Evolutionary conservation across 331 rosid species (phyloP), one percentile per base, ranked within the genome.

Genomic region (Quercus lobata): DNA sequence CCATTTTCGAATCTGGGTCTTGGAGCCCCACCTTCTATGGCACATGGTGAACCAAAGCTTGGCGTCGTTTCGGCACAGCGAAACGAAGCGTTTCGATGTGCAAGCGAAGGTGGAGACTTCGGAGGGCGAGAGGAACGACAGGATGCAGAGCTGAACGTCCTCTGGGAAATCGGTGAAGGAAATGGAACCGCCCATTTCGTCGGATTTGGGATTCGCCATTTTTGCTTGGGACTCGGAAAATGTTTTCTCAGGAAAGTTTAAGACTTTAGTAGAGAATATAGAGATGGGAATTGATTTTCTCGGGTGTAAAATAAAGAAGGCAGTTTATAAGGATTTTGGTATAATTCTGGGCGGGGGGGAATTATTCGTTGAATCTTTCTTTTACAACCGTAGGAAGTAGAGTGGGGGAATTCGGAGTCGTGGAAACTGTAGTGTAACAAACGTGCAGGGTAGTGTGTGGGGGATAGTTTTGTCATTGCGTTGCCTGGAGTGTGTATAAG

Each of bases 21-120:
- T 85, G 55, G 92, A 87, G 16, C 98, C 99, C 98, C 99, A 96
- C 53, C 91, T 79, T 68, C 98, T 89, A n/a, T 89, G 84, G 90
- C 98, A 96, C 81, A 96, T 56, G 57, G 91, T 76, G 78, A 93
- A 91, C 99, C 99, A 96, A 6, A 96, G 87, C 85, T 90, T 88
- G 22, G 74, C 75, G 54, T 91, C 99, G 68, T 72, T 71, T 41
- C 75, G 78, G 83, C 93, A 96, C 30, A 96, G 90, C 0, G 87
- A 83, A 6, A 56, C 84, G 78, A 80, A 89, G 4, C 89, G 94
- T 79, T 86, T 93, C 18, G 98, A 93, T 12, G 98, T 91, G 89
- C 92, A 93, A 3, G 97, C 91, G 81, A 96, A 88, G 34, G 83
- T 46, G 54, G 93, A 86, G 12, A 93, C 85, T 32, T 93, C 98